Evolutionary conservation across 129 eudicot genomes (phyloP).

Genomic region (Ambrosia artemisiifolia): DNA sequence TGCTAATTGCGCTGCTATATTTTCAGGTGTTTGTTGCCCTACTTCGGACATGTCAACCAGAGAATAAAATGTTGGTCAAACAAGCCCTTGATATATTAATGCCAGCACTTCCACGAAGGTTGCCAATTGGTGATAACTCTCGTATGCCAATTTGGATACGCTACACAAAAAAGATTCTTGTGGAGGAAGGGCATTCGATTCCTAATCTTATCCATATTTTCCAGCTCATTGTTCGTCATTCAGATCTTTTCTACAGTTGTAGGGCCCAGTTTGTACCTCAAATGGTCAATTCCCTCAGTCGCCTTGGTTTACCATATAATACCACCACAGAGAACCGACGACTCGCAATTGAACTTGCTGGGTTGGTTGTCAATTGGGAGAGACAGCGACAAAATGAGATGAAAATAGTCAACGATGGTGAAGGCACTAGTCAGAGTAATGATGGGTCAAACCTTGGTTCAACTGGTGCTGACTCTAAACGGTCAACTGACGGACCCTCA

Average conservation of each 20-base stretch:
- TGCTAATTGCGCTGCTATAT: constrained; percentile 16
- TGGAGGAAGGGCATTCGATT: constrained; percentile 97
- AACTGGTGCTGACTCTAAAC: constrained; percentile 54
- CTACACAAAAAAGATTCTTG: constrained; percentile 93
- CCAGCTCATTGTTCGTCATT: constrained; percentile 97
- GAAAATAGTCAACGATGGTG: constrained; percentile 54
- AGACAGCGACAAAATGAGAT: constrained; percentile 90
- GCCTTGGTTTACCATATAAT: constrained; percentile 93
- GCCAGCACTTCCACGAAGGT: constrained; percentile 92
- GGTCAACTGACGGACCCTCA: constrained; percentile 55
- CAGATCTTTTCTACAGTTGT: constrained; percentile 95
- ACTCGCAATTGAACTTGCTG: constrained; percentile 98
- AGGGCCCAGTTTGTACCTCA: constrained; percentile 99
- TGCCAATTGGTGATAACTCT: constrained; percentile 84
- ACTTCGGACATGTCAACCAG: constrained; percentile 95
- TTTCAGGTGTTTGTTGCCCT: constrained; percentile 95
- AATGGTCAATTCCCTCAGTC: constrained; percentile 96
- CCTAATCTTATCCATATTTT: constrained; percentile 96
- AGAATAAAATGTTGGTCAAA: constrained; percentile 97
- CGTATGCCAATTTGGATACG: constrained; percentile 99
- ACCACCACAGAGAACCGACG: constrained; percentile 95
- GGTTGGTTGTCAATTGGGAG: constrained; percentile 98
- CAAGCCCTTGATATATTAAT: constrained; percentile 98
- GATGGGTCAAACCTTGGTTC: constrained; percentile 52
- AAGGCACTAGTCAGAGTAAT: constrained; percentile 46